Base-by-base conservation (phyloP, 169 alveolate genomes). In the Plasmodium chabaudi region DNA sequence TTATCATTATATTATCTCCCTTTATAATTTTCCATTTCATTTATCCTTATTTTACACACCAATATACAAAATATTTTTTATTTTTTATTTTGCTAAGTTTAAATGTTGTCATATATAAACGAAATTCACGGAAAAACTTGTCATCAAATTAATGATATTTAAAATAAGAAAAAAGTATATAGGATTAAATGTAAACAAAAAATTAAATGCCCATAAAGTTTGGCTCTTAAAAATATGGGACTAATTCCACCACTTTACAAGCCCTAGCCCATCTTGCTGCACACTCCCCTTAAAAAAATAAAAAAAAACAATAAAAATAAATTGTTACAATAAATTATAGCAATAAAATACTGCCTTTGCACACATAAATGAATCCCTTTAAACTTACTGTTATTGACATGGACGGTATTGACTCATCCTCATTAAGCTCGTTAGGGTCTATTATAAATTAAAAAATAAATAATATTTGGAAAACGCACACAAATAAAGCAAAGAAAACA, bases 301-400 rank as follows among this genome's bases (percentile, higher is more conserved):
- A 67, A 53, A 61, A 61, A 51, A n/a, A 47, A 21, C n/a, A n/a
- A n/a, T n/a, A n/a, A n/a, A n/a, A n/a, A n/a, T n/a, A n/a, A n/a
- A n/a, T n/a, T n/a, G n/a, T n/a, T n/a, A n/a, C n/a, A n/a, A n/a
- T n/a, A n/a, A n/a, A n/a, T n/a, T 9, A 56, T 44, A 23, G 3
- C 13, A 57, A 7, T 4, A 57, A 57, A 17, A 5, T n/a, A 7
- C 17, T 49, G 7, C 4, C 1, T 0, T 27, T 27, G 39, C 39
- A 27, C 39, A 25, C 34, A 27, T 5, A 27, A 27, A 27, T n/a
- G n/a, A n/a, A n/a, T n/a, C n/a, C n/a, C 17, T 53, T 23, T 49
- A 44, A 42, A 39, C n/a, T 75, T 75, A 75, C 88, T 67, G 88
- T 75, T 25, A 75, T 75, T n/a, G 88, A 75, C 88, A 75, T 75